These are phyloP conservation scores for Yamadazyma buinensis DNA, from an alignment of 1,139 yeast species.

Conservation along the genomic window DNA sequence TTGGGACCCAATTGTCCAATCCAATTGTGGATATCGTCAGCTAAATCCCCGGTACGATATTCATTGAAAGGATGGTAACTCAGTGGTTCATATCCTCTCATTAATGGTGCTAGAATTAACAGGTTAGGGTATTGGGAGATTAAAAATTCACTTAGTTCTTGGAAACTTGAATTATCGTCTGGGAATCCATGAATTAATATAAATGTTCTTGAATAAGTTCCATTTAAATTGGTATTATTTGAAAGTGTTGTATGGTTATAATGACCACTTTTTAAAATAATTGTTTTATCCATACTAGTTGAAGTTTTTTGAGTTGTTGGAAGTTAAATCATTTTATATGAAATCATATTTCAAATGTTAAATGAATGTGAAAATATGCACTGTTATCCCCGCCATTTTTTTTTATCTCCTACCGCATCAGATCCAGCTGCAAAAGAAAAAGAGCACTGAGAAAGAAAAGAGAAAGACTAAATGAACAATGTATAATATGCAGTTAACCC, in stretches of 20 bases:
- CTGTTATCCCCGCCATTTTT: too few species aligned
- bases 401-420: too few species aligned
- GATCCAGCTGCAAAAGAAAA: too few species aligned
- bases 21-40: constrained; percentile 36
- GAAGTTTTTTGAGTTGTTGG: too few species aligned
- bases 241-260: constrained; percentile 11
- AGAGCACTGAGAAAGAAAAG: too few species aligned
- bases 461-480: too few species aligned
- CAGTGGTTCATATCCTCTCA: constrained; percentile 41
- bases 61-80: constrained; percentile 26
- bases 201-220: constrained; percentile 25
- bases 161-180: constrained; percentile 32
- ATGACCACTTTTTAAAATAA: constrained; percentile 9
- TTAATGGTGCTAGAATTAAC: constrained; percentile 33
- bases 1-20: constrained; percentile 12
- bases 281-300: constrained; percentile 7
- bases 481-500: too few species aligned
- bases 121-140: constrained; percentile 16
- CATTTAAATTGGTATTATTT: constrained; percentile 5
- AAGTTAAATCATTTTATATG: too few species aligned
- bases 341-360: too few species aligned
- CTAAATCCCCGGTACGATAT: constrained; percentile 29
- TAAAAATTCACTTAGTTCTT: constrained; percentile 20
- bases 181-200: constrained; percentile 44
- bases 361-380: too few species aligned